These are phyloP conservation scores for Chrysanthemum seticuspe DNA, from an alignment of 129 eudicot genomes.

Conservation along the genomic window DNA sequence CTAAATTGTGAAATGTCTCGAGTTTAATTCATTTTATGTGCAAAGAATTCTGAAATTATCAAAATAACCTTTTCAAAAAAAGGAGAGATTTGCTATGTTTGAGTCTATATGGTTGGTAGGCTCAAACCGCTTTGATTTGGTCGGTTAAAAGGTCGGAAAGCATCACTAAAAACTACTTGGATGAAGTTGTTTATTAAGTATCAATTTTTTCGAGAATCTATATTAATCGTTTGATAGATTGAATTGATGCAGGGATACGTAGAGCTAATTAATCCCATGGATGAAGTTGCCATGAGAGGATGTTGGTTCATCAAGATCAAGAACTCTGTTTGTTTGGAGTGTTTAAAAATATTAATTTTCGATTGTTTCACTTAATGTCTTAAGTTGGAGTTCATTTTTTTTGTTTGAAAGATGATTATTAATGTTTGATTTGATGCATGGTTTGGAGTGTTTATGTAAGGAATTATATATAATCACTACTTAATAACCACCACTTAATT, in stretches of 20 bases:
- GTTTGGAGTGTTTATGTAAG: conserved; percentile 32
- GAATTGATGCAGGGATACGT: conserved; percentile 25
- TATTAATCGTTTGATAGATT: neutral
- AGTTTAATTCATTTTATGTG: too few relatives aligned
- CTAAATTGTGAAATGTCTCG: too few relatives aligned
- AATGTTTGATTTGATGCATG: conserved; percentile 19
- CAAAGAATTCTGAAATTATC: too few relatives aligned
- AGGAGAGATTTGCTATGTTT: too few relatives aligned
- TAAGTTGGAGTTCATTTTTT: conserved; percentile 3
- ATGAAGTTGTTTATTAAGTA: too few relatives aligned
- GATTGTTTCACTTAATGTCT: conserved; percentile 28
- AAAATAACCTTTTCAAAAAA: too few relatives aligned
- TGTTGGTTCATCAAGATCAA: conserved; percentile 37
- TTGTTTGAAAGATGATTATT: conserved; percentile 31
- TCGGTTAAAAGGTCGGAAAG: too few relatives aligned
- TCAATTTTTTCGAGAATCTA: neutral
- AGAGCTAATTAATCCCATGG: conserved; percentile 19
- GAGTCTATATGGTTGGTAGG: too few relatives aligned
- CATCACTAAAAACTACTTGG: too few relatives aligned
- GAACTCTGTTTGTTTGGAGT: conserved; percentile 35
- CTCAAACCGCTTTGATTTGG: too few relatives aligned
- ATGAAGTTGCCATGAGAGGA: conserved; percentile 16
- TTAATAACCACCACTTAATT: neutral
- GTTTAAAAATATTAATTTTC: conserved; percentile 23
- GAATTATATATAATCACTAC: conserved; percentile 14